A percentile compares a stretch with the other conserved stretches of the same genome.
phyloP scores from a whole-genome alignment of 441 rosid species.

The Brassica hybrid region DNA sequence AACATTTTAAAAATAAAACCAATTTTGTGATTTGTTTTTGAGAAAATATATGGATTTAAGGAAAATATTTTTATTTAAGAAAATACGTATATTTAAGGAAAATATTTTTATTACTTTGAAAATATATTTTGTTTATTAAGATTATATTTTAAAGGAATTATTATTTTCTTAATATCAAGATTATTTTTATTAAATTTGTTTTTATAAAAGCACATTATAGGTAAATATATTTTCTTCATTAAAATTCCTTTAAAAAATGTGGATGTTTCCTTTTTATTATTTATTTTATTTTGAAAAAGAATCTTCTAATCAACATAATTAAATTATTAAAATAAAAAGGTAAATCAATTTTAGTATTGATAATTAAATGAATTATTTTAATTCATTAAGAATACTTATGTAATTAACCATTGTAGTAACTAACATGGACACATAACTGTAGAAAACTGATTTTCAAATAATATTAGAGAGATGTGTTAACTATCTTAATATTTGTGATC shows the following conservation, averaged over 20 bases:
- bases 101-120: neutral
- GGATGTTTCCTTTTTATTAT: neutral
- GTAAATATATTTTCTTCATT: no score
- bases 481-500: neutral
- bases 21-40: neutral
- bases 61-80: neutral
- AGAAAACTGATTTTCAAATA: no score
- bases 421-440: no score
- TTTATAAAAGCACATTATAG: no score
- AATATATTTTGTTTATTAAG: no score
- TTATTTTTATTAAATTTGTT: no score
- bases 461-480: neutral
- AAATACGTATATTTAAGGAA: neutral
- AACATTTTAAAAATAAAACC: neutral
- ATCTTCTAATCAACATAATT: no score
- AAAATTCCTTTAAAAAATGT: no score
- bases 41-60: neutral
- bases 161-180: neutral
- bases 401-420: no score
- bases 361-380: no score
- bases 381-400: no score
- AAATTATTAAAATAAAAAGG: neutral
- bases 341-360: neutral
- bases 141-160: neutral
- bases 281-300: neutral